Conservation (phyloP, 208 protist species). For the Crithidia thermophila region DNA sequence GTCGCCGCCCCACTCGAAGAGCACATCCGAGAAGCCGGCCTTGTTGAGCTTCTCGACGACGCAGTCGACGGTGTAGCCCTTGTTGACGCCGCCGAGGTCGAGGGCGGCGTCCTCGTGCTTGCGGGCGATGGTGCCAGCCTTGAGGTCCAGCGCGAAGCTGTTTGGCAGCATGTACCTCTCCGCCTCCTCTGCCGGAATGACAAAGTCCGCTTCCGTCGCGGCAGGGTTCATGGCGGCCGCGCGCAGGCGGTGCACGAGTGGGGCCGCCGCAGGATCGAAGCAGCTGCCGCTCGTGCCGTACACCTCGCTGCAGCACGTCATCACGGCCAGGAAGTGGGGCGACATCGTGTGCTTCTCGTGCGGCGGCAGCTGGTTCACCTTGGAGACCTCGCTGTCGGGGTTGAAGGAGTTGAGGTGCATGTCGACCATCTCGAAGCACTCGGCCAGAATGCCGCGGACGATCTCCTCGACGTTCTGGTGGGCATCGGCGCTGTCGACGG, state of each 20-base stretch:
- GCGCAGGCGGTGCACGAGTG: constrained; percentile 34
- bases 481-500: constrained; percentile 30
- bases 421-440: constrained; percentile 73
- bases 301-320: constrained; percentile 46
- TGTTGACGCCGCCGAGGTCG: constrained; percentile 65
- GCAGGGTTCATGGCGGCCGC: constrained; percentile 20
- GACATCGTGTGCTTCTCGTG: constrained; percentile 59
- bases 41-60: constrained; percentile 48
- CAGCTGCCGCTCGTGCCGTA: constrained; percentile 45
- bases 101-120: constrained; percentile 52
- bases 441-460: constrained; percentile 35
- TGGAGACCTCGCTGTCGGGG: constrained; percentile 61
- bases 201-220: constrained; percentile 16
- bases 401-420: constrained; percentile 65
- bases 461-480: constrained; percentile 14
- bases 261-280: constrained; percentile 53
- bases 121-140: constrained; percentile 42
- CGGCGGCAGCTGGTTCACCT: constrained; percentile 43
- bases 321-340: constrained; percentile 40
- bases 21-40: constrained; percentile 36
- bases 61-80: constrained; percentile 63
- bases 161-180: constrained; percentile 34
- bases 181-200: constrained; percentile 33
- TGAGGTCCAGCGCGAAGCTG: constrained; percentile 49
- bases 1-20: constrained; percentile 73